A percentile compares a stretch with the other conserved stretches of the same genome.
phyloP scores from a whole-genome alignment of 306 rosid genomes.

The Lagenaria siceraria region DNA sequence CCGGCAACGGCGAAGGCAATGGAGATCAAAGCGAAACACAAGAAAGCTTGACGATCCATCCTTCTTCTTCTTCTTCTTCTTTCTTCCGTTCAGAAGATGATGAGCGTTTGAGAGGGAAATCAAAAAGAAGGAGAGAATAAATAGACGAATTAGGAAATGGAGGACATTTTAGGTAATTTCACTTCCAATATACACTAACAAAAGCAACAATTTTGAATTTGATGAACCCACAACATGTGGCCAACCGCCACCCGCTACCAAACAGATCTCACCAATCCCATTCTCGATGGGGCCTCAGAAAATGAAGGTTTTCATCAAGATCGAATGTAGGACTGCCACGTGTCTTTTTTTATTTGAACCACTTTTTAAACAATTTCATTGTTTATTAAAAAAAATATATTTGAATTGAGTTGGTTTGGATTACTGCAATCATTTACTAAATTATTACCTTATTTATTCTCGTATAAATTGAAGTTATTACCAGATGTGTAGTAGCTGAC shows the following conservation, averaged over 20 bases:
- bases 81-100: neutral
- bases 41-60: slow-evolving; percentile 18
- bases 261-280: neutral
- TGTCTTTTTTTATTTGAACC: neutral
- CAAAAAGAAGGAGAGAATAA: slow-evolving; percentile 4
- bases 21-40: slow-evolving; percentile 36
- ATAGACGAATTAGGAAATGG: slow-evolving; percentile 10
- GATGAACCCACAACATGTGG: slow-evolving; percentile 14
- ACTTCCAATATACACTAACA: neutral
- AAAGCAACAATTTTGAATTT: neutral
- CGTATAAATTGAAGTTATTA: too few relatives aligned
- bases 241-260: slow-evolving; percentile 8
- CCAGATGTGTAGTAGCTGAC: too few relatives aligned
- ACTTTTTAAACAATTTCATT: too few relatives aligned
- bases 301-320: too few relatives aligned
- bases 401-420: too few relatives aligned
- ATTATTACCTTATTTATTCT: too few relatives aligned
- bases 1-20: slow-evolving; percentile 33
- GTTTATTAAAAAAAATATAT: too few relatives aligned
- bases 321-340: neutral
- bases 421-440: too few relatives aligned
- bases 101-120: neutral
- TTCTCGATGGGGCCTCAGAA: neutral
- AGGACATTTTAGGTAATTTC: neutral
- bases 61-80: neutral